Evolutionary conservation across 2,329 filamentous ascomycete species (phyloP), one percentile per base, ranked within the genome.

Genomic region (Scleromitrula shiraiana): DNA sequence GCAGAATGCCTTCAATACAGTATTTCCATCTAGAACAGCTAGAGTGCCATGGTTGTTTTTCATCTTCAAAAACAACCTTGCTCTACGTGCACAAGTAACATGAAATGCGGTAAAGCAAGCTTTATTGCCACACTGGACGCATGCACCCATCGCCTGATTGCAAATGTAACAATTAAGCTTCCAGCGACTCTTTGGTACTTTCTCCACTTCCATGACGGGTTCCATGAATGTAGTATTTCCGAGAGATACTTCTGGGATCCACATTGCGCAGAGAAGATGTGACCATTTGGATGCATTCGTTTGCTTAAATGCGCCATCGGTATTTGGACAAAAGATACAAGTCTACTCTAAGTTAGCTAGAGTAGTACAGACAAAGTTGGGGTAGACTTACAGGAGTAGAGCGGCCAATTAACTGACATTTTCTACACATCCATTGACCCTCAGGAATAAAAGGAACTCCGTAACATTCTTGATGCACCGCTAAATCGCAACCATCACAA

Each of bases 181-280:
- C 93, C 93, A 98, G 53, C 93, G 79, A 52, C 83, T 90, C 64
- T 89, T 93, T 1, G 93, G 93, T 3, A 98, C 91, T 67, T 96
- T 96, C 64, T 98, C 93, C 29, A 98, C 88, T 58, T 97, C 93
- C 74, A 93, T 94, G 42, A 98, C 89, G 0, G 93, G 93, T 62
- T 98, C 93, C 88, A 97, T 96, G 64, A 97, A 93, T 7, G 90
- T 95, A 53, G 88, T 85, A 62, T 98, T 98, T 12, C 90, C 93
- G 41, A 98, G 79, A 4, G 88, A 91, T 6, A 97, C 88, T 68
- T 98, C 93, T 0, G 93, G 93, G 59, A 98, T 96, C 93, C 93
- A 98, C 72, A 97, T 93, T 26, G 93, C 88, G 64, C 93, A 98
- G 7, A 98, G 78, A 9, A 98, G 70, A 74, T 98, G 93, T 22